A percentile compares a stretch with the other conserved stretches of the same genome.
Conservation (phyloP, 2,329 filamentous ascomycete genomes). For the Fusarium luffae region DNA sequence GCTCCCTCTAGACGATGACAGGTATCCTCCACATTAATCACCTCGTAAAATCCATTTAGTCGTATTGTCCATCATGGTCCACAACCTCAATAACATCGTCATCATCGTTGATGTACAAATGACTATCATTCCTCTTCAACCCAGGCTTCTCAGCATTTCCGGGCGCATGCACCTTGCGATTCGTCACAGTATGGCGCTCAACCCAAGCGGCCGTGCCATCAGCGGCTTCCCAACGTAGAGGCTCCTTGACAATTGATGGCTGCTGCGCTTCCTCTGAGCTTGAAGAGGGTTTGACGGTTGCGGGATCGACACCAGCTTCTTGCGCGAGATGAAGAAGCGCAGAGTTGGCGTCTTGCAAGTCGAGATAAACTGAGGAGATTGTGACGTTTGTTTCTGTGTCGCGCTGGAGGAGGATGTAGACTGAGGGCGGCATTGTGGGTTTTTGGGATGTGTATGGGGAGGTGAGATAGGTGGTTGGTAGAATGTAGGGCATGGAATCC, state of each 20-base stretch:
- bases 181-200: slow-evolving; percentile 49
- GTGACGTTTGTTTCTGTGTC: slow-evolving; percentile 43
- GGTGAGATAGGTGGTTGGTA: slow-evolving; percentile 15
- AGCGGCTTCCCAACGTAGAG: slow-evolving; percentile 51
- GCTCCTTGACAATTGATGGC: slow-evolving; percentile 40
- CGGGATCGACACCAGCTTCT: slow-evolving; percentile 44
- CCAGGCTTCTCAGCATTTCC: slow-evolving; percentile 15
- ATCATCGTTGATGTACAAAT: slow-evolving; percentile 44
- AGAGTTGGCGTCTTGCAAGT: slow-evolving; percentile 52
- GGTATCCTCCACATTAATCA: slow-evolving; percentile 29
- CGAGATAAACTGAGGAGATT: slow-evolving; percentile 49
- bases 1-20: background rate
- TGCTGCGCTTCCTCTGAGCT: background rate
- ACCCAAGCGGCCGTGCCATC: slow-evolving; percentile 54
- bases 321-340: slow-evolving; percentile 47
- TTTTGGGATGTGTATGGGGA: slow-evolving; percentile 16
- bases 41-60: slow-evolving; percentile 15
- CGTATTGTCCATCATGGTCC: slow-evolving; percentile 43
- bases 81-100: slow-evolving; percentile 44
- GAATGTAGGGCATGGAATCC: slow-evolving; percentile 16
- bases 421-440: slow-evolving; percentile 44
- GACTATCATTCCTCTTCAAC: slow-evolving; percentile 42
- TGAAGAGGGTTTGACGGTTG: slow-evolving; percentile 28
- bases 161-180: slow-evolving; percentile 24
- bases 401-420: slow-evolving; percentile 50